Percentiles rank a stretch among this genome's conserved stretches.
Conservation (phyloP, 257 asterid genomes). For the Nicotiana noctiflora region DNA sequence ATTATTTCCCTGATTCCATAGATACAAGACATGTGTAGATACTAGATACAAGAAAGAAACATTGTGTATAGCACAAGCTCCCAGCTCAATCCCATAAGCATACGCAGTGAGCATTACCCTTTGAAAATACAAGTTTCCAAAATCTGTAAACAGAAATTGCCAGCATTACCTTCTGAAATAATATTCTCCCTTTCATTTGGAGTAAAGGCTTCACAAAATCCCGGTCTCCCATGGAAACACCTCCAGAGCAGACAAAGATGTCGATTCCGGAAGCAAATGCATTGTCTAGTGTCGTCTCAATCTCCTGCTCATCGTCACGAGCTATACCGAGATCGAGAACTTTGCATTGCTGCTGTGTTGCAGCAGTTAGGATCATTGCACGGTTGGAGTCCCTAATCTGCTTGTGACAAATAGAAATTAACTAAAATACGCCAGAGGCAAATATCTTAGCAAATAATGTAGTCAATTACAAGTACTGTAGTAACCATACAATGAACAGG, state of each 20-base stretch:
- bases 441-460: neutral
- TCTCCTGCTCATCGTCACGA: constrained; percentile 61
- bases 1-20: too few relatives aligned
- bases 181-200: constrained; percentile 59
- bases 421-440: neutral
- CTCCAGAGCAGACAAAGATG: constrained; percentile 84
- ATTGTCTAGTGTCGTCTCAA: constrained; percentile 47
- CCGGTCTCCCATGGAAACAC: constrained; percentile 99
- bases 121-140: neutral
- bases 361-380: constrained; percentile 88
- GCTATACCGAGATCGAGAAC: constrained; percentile 89
- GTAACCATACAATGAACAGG: neutral
- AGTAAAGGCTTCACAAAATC: constrained; percentile 90
- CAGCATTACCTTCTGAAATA: constrained; percentile 71
- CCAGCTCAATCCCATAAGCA: neutral
- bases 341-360: constrained; percentile 59
- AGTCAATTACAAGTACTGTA: neutral
- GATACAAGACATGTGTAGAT: too few relatives aligned
- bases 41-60: too few relatives aligned
- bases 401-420: neutral
- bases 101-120: neutral
- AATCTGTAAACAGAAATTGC: neutral
- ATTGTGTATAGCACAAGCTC: neutral
- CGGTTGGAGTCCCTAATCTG: constrained; percentile 98
- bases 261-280: constrained; percentile 73